phyloP scores from a whole-genome alignment of 352 stramenopile genomes.

The Globisporangium rhizosaccharum region DNA sequence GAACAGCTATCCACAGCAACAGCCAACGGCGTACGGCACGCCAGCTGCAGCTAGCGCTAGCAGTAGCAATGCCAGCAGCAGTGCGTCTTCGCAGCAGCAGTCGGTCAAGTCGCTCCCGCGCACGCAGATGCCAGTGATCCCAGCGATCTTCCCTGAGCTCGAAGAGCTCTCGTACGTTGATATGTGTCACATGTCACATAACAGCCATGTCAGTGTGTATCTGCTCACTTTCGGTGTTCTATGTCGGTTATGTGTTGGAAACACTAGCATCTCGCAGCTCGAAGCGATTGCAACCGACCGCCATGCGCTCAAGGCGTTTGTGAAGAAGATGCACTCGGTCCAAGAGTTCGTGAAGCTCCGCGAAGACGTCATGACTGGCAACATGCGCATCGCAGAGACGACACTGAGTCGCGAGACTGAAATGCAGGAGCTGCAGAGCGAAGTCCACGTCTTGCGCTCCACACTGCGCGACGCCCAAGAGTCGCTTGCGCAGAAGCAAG shows the following conservation, averaged over 20 bases:
- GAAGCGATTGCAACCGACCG: slow-evolving; percentile 59
- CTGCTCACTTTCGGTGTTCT: not conserved
- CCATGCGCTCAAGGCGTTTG: slow-evolving; percentile 54
- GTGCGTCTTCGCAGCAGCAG: slow-evolving; percentile 7
- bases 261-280: slow-evolving; percentile 34
- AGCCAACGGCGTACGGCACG: slow-evolving; percentile 9
- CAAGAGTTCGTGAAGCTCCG: slow-evolving; percentile 68
- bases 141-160: slow-evolving; percentile 63
- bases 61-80: slow-evolving; percentile 15
- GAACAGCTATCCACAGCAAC: slow-evolving; percentile 13
- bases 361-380: slow-evolving; percentile 72
- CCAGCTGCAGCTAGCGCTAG: slow-evolving; percentile 6
- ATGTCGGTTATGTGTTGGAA: not conserved
- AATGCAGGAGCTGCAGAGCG: slow-evolving; percentile 41
- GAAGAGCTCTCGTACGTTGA: slow-evolving; percentile 69
- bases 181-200: not conserved
- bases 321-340: slow-evolving; percentile 51
- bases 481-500: slow-evolving; percentile 59
- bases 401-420: slow-evolving; percentile 54
- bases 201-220: not conserved
- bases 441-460: slow-evolving; percentile 42
- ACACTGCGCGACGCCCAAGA: slow-evolving; percentile 50
- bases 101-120: slow-evolving; percentile 42
- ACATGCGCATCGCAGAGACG: slow-evolving; percentile 68
- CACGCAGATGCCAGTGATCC: slow-evolving; percentile 72